phyloP scores from a whole-genome alignment of 495 filamentous ascomycete species.

The Hypoxylon trugodes region DNA sequence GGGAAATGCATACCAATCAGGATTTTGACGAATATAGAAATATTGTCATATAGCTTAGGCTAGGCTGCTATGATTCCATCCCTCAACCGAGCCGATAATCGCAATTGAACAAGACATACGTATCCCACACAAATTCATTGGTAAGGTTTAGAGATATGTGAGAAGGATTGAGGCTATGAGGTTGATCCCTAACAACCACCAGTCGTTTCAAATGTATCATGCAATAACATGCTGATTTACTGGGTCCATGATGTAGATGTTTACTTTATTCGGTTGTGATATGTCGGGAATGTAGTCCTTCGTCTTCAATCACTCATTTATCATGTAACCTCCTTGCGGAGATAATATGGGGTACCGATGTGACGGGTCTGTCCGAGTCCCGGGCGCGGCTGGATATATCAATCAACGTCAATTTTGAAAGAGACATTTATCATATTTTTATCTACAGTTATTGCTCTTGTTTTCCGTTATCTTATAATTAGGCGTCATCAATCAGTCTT shows the following conservation, averaged over 20 bases:
- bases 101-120: no score
- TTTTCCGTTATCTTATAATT: no score
- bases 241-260: not conserved
- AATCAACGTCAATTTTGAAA: no score
- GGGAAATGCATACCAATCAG: no score
- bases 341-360: not conserved
- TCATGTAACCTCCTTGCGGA: not conserved
- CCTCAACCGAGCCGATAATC: no score
- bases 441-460: no score
- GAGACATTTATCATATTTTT: no score
- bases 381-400: no score
- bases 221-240: not conserved
- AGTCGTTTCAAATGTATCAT: not conserved
- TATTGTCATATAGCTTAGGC: no score
- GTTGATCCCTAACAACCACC: not conserved
- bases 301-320: not conserved
- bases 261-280: not conserved
- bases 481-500: no score
- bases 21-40: no score
- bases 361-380: not conserved
- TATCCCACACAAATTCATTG: not conserved
- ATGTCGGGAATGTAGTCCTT: not conserved
- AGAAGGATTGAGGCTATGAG: constrained; percentile 2
- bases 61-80: no score
- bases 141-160: constrained; percentile 2